phyloP scores from a whole-genome alignment of 2,329 filamentous ascomycete species.

The Gnomoniopsis smithogilvyi region DNA sequence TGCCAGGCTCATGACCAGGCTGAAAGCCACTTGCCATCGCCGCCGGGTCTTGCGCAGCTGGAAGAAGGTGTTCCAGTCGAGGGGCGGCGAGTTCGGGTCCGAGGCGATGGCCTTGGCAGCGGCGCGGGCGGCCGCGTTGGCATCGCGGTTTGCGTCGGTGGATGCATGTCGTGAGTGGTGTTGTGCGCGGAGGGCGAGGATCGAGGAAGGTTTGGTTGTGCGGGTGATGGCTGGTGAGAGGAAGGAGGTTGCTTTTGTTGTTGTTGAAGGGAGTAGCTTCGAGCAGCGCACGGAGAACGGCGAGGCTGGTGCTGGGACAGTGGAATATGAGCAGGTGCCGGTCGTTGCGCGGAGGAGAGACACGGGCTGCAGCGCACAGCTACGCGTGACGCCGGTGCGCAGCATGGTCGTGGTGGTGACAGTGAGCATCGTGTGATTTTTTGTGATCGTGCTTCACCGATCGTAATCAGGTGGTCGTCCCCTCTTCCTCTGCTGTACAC shows the following conservation, averaged over 20 bases:
- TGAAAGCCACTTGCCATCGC: slow-evolving; percentile 77
- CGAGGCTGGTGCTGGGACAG: slow-evolving; percentile 17
- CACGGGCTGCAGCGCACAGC: slow-evolving; percentile 23
- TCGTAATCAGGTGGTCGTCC: too few relatives aligned
- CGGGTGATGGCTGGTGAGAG: slow-evolving; percentile 16
- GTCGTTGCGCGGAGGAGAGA: slow-evolving; percentile 25
- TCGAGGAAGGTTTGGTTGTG: background rate
- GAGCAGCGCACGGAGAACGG: slow-evolving; percentile 4
- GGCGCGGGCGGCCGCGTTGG: slow-evolving; percentile 22
- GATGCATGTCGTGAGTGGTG: slow-evolving; percentile 24
- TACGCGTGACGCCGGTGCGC: slow-evolving; percentile 28
- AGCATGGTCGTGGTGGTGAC: slow-evolving; percentile 29
- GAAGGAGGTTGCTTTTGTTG: too few relatives aligned
- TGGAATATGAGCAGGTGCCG: slow-evolving; percentile 28
- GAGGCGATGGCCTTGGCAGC: slow-evolving; percentile 22
- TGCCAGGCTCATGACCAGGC: slow-evolving; percentile 60
- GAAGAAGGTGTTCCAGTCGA: slow-evolving; percentile 93
- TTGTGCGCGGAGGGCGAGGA: slow-evolving; percentile 6
- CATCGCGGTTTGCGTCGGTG: slow-evolving; percentile 18
- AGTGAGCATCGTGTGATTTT: slow-evolving; percentile 25
- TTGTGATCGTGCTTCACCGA: too few relatives aligned
- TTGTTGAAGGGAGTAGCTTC: background rate
- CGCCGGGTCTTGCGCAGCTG: slow-evolving; percentile 81
- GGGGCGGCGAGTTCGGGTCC: slow-evolving; percentile 33
- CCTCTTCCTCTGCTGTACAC: too few relatives aligned